Conservation (phyloP, 1,139 yeast species). For the Kurtzmaniella quercitrusa region DNA sequence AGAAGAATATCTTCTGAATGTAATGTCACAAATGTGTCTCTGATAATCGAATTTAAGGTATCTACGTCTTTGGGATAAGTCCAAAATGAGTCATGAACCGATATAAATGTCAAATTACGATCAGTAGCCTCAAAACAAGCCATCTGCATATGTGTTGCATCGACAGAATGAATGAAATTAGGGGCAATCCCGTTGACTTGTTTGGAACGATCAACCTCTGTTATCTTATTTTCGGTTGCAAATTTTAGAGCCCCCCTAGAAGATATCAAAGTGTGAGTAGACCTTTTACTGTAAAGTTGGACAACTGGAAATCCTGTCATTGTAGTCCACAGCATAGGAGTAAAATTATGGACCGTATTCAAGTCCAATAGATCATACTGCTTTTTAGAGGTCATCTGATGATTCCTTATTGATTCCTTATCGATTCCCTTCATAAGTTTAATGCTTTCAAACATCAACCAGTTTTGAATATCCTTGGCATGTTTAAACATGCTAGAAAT, state of each 20-base stretch:
- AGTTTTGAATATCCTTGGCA: slow-evolving; percentile 32
- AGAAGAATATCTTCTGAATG: slow-evolving; percentile 26
- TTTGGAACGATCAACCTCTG: slow-evolving; percentile 25
- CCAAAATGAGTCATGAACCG: slow-evolving; percentile 47
- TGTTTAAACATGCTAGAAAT: slow-evolving; percentile 31
- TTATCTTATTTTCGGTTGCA: slow-evolving; percentile 12
- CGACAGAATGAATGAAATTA: slow-evolving; percentile 43
- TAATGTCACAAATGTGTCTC: slow-evolving; percentile 34
- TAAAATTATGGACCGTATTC: slow-evolving; percentile 15
- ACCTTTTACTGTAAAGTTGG: slow-evolving; percentile 26
- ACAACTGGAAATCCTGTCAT: slow-evolving; percentile 40
- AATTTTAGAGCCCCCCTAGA: slow-evolving; percentile 19
- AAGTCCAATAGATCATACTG: slow-evolving; percentile 10
- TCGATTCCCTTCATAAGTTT: slow-evolving; percentile 29
- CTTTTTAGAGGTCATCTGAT: slow-evolving; percentile 5
- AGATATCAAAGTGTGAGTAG: slow-evolving; percentile 17
- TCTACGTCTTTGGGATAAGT: slow-evolving; percentile 34
- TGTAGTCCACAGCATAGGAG: slow-evolving; percentile 44
- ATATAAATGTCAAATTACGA: slow-evolving; percentile 25
- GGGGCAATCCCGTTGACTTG: slow-evolving; percentile 42
- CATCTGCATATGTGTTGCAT: slow-evolving; percentile 38
- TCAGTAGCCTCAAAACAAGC: slow-evolving; percentile 24
- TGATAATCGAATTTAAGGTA: slow-evolving; percentile 19
- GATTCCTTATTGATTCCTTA: slow-evolving; percentile 14
- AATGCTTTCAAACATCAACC: slow-evolving; percentile 30